These are phyloP conservation scores for Fusarium haematococcum DNA, from an alignment of 2,329 filamentous ascomycete genomes.

Conservation along the genomic window DNA sequence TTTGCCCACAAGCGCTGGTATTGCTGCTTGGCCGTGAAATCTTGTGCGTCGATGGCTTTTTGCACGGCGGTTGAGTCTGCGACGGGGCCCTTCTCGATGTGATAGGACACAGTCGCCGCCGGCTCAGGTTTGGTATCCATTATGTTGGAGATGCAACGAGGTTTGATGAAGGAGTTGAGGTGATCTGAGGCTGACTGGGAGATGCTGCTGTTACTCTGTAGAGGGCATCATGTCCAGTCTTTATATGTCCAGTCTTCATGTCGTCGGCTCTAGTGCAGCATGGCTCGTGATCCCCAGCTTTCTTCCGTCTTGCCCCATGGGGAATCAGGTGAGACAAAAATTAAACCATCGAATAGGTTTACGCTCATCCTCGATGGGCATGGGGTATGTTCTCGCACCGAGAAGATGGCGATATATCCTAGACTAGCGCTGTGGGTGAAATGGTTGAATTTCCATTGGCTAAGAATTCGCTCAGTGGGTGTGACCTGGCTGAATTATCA, in stretches of 20 bases:
- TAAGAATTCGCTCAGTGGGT: neutral
- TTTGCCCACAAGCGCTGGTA: slow-evolving; percentile 45
- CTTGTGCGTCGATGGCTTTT: slow-evolving; percentile 21
- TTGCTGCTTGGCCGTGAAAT: slow-evolving; percentile 43
- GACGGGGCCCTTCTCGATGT: neutral
- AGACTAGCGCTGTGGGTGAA: neutral
- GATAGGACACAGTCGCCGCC: neutral
- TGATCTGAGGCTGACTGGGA: neutral
- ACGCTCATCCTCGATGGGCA: neutral
- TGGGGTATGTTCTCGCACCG: neutral
- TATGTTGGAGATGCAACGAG: neutral
- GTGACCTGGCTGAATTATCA: neutral
- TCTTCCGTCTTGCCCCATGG: neutral
- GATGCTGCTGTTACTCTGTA: neutral
- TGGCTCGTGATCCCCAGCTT: neutral
- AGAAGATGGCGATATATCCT: neutral
- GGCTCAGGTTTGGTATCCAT: neutral
- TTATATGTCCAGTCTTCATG: neutral
- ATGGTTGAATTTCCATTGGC: neutral
- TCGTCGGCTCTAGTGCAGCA: neutral
- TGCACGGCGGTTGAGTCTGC: neutral
- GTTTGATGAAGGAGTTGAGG: neutral
- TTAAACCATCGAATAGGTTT: neutral
- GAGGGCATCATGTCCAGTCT: neutral
- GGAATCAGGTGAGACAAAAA: neutral